These are phyloP conservation scores for Heliamphora pulchella DNA, from an alignment of 179 eudicot genomes.

Conservation along the genomic window DNA sequence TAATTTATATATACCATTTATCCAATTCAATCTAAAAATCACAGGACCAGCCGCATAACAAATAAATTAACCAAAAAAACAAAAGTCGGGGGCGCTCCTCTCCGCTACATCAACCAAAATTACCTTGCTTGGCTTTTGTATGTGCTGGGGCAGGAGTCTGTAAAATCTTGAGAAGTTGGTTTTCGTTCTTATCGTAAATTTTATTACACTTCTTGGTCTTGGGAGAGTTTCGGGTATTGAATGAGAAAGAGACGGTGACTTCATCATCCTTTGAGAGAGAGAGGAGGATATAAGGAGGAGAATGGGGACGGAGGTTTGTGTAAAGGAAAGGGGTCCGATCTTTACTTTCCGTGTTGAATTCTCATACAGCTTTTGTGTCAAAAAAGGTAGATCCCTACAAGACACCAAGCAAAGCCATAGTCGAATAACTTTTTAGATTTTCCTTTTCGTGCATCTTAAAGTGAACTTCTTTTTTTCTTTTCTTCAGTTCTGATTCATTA, in stretches of 20 bases:
- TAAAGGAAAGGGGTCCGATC: conserved; percentile 26
- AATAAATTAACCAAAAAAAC: no score
- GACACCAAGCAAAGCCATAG: neutral
- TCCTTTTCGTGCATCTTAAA: conserved; percentile 13
- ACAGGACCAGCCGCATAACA: no score
- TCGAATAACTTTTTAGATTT: conserved; percentile 1
- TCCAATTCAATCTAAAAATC: no score
- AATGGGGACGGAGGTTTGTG: no score
- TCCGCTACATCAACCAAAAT: conserved; percentile 5
- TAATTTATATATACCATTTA: no score
- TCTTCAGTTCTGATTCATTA: conserved; percentile 20
- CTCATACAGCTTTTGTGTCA: conserved; percentile 14
- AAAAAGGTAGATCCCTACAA: conserved; percentile 1
- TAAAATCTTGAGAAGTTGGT: neutral
- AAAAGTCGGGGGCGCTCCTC: no score
- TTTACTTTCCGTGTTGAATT: conserved; percentile 41
- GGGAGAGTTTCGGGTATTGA: conserved; percentile 17
- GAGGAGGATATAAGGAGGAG: no score
- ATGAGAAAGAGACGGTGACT: conserved; percentile 21
- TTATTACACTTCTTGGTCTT: neutral
- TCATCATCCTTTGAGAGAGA: neutral
- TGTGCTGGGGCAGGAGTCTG: neutral
- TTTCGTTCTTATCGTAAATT: conserved; percentile 4
- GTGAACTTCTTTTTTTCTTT: conserved; percentile 18
- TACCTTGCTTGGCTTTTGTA: conserved; percentile 17